A percentile compares a stretch with the other conserved stretches of the same genome.
phyloP scores from a whole-genome alignment of 106 monocot species.

The Phalaenopsis equestris region DNA sequence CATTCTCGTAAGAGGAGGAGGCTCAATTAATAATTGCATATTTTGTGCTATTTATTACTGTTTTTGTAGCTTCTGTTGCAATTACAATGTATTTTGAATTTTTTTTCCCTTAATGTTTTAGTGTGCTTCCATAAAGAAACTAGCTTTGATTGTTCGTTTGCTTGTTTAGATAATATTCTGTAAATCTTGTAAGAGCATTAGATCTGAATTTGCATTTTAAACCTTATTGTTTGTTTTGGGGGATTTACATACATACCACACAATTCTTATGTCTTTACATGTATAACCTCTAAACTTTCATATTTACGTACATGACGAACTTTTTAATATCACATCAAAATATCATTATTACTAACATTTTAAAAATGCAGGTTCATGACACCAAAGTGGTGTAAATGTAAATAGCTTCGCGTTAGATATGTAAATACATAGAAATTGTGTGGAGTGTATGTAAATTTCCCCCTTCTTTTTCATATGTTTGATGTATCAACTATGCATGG shows the following conservation, averaged over 20 bases:
- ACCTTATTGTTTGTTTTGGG: background rate
- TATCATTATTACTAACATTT: too few relatives aligned
- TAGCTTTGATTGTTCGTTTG: background rate
- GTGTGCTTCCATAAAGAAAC: background rate
- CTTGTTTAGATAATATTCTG: background rate
- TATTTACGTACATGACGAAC: too few relatives aligned
- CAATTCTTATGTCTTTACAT: too few relatives aligned
- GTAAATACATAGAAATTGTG: too few relatives aligned
- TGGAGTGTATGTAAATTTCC: too few relatives aligned
- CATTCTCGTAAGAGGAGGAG: slow-evolving; percentile 63
- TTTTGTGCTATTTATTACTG: slow-evolving; percentile 3
- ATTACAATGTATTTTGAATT: background rate
- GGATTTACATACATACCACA: background rate
- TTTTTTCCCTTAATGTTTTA: background rate
- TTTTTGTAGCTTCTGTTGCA: background rate
- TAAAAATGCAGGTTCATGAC: too few relatives aligned
- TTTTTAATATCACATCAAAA: too few relatives aligned
- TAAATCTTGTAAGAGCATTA: slow-evolving; percentile 1
- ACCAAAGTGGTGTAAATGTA: too few relatives aligned
- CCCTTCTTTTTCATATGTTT: too few relatives aligned
- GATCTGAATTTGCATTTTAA: background rate
- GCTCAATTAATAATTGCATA: slow-evolving; percentile 25
- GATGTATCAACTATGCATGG: too few relatives aligned
- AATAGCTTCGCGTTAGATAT: too few relatives aligned
- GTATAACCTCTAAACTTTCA: too few relatives aligned